A percentile compares a stretch with the other conserved stretches of the same genome.
Conservation (phyloP, 2,329 filamentous ascomycete species). For the Aspergillus eucalypticola region DNA sequence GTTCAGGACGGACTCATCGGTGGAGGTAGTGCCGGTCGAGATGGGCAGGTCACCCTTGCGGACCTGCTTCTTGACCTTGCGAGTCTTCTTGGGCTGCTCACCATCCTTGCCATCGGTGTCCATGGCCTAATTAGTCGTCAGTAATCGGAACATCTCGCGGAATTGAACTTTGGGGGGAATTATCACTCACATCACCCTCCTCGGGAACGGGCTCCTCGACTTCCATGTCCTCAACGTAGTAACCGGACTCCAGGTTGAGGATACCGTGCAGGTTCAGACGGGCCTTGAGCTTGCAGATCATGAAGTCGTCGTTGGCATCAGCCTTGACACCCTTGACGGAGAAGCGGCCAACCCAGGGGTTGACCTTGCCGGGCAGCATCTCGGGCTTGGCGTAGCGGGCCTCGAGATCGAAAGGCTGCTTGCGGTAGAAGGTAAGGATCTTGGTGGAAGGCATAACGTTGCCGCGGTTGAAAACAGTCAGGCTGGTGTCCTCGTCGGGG, state of each 20-base stretch:
- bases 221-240: slow-evolving; percentile 97
- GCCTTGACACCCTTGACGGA: slow-evolving; percentile 97
- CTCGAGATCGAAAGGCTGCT: slow-evolving; percentile 95
- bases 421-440: slow-evolving; percentile 98
- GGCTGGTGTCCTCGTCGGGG: slow-evolving; percentile 94
- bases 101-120: slow-evolving; percentile 71
- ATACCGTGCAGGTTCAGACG: slow-evolving; percentile 95
- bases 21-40: slow-evolving; percentile 75
- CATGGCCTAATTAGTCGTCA: slow-evolving; percentile 65
- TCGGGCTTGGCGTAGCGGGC: slow-evolving; percentile 90
- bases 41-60: slow-evolving; percentile 95
- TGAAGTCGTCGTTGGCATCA: slow-evolving; percentile 91
- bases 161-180: not conserved
- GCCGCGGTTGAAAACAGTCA: slow-evolving; percentile 96
- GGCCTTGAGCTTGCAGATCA: slow-evolving; percentile 99
- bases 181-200: slow-evolving; percentile 56
- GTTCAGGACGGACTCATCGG: slow-evolving; percentile 69
- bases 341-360: slow-evolving; percentile 95
- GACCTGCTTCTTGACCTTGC: slow-evolving; percentile 99
- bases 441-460: slow-evolving; percentile 98
- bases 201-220: slow-evolving; percentile 89
- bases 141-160: not conserved
- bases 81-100: slow-evolving; percentile 75
- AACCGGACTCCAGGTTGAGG: slow-evolving; percentile 92
- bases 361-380: slow-evolving; percentile 80